Evolutionary conservation across 768 basidiomycete species (phyloP), one percentile per base, ranked within the genome.

Genomic region (Mycena pura): DNA sequence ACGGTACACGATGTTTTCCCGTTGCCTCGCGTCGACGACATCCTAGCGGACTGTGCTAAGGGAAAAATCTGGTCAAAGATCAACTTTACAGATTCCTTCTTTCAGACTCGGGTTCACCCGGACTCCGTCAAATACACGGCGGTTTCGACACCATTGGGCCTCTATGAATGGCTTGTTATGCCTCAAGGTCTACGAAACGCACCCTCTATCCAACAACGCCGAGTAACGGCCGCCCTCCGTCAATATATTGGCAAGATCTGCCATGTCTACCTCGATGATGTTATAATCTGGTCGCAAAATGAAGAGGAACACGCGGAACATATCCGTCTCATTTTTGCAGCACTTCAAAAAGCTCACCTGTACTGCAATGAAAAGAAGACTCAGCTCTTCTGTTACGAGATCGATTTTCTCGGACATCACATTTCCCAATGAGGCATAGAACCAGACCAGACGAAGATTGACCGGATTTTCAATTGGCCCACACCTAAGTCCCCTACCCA

Each of bases 211-310:
- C 74, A 78, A 28, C 74, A 78, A 38, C 55, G 63, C 0, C 60
- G 66, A 0, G 67, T 76, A 0, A 70, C 62, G 0, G 44, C 41
- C 13, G 72, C 70, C 0, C 65, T 84, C 0, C 10, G 64, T 0
- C 28, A 65, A 0, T 64, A 63, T 11, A 71, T 80, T 27, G 77
- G 77, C 0, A 53, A 52, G 3, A 68, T 77, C 54, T 73, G 73
- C 31, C 72, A 77, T 46, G 69, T 77, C 9, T 78, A 78, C 62
- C 58, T 78, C 0, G 74, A 78, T 49, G 75, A 76, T 46, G 73
- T 78, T 34, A 66, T 78, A 24, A 75, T 78, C 25, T 78, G 69
- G 68, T 80, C 74, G n/a, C n/a, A n/a, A n/a, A n/a, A n/a, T n/a
- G n/a, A n/a, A n/a, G n/a, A n/a, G n/a, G n/a, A n/a, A n/a, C n/a